Percentiles rank a stretch among this genome's conserved stretches.
These are phyloP conservation scores for Tricholoma bakamatsutake DNA, from an alignment of 768 basidiomycete species.

Conservation along the genomic window DNA sequence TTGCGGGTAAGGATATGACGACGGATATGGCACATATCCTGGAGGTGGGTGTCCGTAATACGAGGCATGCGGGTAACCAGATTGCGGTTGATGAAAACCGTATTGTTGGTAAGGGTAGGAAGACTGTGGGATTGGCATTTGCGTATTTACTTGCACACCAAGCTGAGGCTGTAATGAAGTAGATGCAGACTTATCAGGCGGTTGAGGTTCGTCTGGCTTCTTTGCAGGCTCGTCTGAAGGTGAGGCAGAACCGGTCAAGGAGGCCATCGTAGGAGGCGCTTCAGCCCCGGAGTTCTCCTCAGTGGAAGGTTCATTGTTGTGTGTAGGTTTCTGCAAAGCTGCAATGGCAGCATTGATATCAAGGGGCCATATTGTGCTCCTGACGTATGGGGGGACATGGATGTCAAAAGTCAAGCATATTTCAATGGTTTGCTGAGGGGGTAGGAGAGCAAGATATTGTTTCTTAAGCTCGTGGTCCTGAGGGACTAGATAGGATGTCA, in stretches of 20 bases:
- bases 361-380: conserved; percentile 64
- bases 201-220: conserved; percentile 16
- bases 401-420: conserved; percentile 69
- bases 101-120: conserved; percentile 53
- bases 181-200: conserved; percentile 21
- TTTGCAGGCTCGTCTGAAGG: conserved; percentile 13
- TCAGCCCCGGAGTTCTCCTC: conserved; percentile 8
- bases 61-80: conserved; percentile 61
- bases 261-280: conserved; percentile 13
- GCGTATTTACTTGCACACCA: conserved; percentile 15
- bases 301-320: conserved; percentile 13
- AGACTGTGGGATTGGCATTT: conserved; percentile 8
- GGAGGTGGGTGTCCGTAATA: conserved; percentile 51
- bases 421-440: conserved; percentile 70
- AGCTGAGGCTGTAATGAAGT: conserved; percentile 12
- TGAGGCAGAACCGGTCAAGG: conserved; percentile 10
- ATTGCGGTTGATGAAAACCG: conserved; percentile 40
- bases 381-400: conserved; percentile 60
- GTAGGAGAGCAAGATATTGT: conserved; percentile 63
- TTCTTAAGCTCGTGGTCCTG: conserved; percentile 63
- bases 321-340: conserved; percentile 34
- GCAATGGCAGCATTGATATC: conserved; percentile 64
- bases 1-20: conserved; percentile 10
- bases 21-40: conserved; percentile 36
- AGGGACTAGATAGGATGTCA: conserved; percentile 19